A percentile compares a stretch with the other conserved stretches of the same genome.
Conservation (phyloP, 2,329 filamentous ascomycete genomes). For the Clonostachys solani region DNA sequence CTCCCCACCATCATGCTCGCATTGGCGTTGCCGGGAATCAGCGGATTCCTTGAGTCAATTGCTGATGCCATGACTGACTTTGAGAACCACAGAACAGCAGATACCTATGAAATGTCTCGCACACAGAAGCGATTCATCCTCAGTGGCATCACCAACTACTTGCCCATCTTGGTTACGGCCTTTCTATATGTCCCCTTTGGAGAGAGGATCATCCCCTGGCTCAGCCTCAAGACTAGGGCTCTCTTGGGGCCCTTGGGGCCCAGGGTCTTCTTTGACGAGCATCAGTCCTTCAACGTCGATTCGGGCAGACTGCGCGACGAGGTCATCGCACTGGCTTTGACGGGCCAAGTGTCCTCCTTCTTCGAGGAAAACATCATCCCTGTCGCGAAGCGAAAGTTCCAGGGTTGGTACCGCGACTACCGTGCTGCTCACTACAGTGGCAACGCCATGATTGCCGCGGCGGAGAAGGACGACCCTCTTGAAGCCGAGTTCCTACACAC, state of each 20-base stretch:
- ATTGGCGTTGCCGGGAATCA: slow-evolving; percentile 61
- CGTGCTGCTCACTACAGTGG: slow-evolving; percentile 23
- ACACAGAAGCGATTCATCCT: slow-evolving; percentile 73
- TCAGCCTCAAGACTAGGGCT: slow-evolving; percentile 20
- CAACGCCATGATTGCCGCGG: slow-evolving; percentile 37
- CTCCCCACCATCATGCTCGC: slow-evolving; percentile 69
- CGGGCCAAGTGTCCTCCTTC: slow-evolving; percentile 66
- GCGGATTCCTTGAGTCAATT: slow-evolving; percentile 55
- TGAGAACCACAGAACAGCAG: slow-evolving; percentile 72
- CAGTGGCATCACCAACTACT: slow-evolving; percentile 77
- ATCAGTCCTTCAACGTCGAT: slow-evolving; percentile 54
- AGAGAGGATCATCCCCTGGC: slow-evolving; percentile 59
- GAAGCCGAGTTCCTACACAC: slow-evolving; percentile 61
- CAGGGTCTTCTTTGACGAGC: background rate
- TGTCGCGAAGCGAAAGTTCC: slow-evolving; percentile 57
- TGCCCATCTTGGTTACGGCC: slow-evolving; percentile 71
- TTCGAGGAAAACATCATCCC: slow-evolving; percentile 70
- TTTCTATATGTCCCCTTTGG: slow-evolving; percentile 79
- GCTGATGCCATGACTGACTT: slow-evolving; percentile 62
- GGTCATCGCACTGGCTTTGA: slow-evolving; percentile 72
- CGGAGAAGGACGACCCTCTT: slow-evolving; percentile 50
- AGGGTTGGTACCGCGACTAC: slow-evolving; percentile 38
- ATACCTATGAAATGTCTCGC: slow-evolving; percentile 63
- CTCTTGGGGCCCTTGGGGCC: background rate
- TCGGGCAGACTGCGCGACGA: slow-evolving; percentile 63